Conservation (phyloP, 768 basidiomycete species). For the Auricularia heimuer region DNA sequence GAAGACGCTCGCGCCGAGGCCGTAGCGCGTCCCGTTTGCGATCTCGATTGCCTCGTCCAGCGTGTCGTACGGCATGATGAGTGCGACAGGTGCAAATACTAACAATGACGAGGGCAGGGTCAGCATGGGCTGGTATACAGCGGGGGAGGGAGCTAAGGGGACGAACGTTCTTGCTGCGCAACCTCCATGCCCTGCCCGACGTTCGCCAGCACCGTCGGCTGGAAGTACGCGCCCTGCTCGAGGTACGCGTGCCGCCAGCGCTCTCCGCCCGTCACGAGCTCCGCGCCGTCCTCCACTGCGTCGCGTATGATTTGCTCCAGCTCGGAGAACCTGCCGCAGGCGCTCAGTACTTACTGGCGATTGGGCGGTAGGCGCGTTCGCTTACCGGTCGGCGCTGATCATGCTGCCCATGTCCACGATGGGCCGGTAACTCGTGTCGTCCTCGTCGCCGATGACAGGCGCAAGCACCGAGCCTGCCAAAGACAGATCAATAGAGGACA, state of each 20-base stretch:
- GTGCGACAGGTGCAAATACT: conserved; percentile 92
- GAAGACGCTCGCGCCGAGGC: conserved; percentile 90
- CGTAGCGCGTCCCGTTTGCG: conserved; percentile 82
- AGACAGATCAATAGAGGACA: too few relatives aligned
- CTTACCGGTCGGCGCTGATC: conserved; percentile 54
- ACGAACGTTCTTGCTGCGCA: conserved; percentile 70
- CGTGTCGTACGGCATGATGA: conserved; percentile 75
- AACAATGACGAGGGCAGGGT: conserved; percentile 5
- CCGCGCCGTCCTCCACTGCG: conserved; percentile 61
- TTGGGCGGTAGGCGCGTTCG: too few relatives aligned
- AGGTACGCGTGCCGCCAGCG: conserved; percentile 56
- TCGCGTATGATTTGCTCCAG: conserved; percentile 60
- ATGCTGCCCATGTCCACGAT: conserved; percentile 83
- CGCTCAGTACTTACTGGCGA: too few relatives aligned
- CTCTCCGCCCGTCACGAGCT: conserved; percentile 50
- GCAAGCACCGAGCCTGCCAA: conserved; percentile 50
- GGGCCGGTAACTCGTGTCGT: conserved; percentile 50
- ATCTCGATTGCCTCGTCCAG: conserved; percentile 80
- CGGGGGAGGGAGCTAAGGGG: neutral
- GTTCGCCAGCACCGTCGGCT: conserved; percentile 77
- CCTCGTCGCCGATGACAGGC: conserved; percentile 15
- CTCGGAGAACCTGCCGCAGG: conserved; percentile 34
- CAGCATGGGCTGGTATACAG: neutral
- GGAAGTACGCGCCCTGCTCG: conserved; percentile 71
- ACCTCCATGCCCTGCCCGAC: conserved; percentile 64